A percentile compares a stretch with the other conserved stretches of the same genome.
phyloP scores from a whole-genome alignment of 2,329 filamentous ascomycete genomes.

The Talaromyces albobiverticillius region DNA sequence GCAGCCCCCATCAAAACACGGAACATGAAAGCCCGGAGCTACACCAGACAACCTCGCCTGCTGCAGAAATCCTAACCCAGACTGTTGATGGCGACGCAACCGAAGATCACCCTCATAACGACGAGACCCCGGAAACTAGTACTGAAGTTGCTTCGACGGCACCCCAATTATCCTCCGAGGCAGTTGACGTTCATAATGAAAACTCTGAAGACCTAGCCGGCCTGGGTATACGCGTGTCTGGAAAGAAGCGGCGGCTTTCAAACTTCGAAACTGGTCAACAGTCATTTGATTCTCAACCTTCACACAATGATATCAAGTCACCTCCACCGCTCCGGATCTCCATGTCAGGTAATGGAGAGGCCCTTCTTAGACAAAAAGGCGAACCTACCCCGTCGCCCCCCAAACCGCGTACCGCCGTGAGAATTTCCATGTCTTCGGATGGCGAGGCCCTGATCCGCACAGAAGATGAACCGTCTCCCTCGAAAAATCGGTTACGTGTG shows the following conservation, averaged over 20 bases:
- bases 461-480: slow-evolving; percentile 67
- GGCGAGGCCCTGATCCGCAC: slow-evolving; percentile 84
- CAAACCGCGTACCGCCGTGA: slow-evolving; percentile 53
- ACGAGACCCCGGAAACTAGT: neutral
- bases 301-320: slow-evolving; percentile 21
- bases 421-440: slow-evolving; percentile 79
- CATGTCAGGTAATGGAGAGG: slow-evolving; percentile 40
- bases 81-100: neutral
- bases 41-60: neutral
- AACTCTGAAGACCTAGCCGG: neutral
- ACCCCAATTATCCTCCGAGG: slow-evolving; percentile 7
- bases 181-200: neutral
- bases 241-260: slow-evolving; percentile 34
- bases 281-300: neutral
- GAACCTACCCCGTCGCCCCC: slow-evolving; percentile 41
- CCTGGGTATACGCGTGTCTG: slow-evolving; percentile 18
- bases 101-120: neutral
- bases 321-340: slow-evolving; percentile 41
- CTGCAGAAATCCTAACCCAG: neutral
- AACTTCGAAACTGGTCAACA: slow-evolving; percentile 21
- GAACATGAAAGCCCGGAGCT: slow-evolving; percentile 13
- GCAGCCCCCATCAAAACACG: slow-evolving; percentile 23
- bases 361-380: slow-evolving; percentile 35
- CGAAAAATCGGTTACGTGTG: slow-evolving; percentile 51
- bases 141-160: neutral